phyloP scores from a whole-genome alignment of 2,329 filamentous ascomycete species.

The Pseudocercospora macadamiae region DNA sequence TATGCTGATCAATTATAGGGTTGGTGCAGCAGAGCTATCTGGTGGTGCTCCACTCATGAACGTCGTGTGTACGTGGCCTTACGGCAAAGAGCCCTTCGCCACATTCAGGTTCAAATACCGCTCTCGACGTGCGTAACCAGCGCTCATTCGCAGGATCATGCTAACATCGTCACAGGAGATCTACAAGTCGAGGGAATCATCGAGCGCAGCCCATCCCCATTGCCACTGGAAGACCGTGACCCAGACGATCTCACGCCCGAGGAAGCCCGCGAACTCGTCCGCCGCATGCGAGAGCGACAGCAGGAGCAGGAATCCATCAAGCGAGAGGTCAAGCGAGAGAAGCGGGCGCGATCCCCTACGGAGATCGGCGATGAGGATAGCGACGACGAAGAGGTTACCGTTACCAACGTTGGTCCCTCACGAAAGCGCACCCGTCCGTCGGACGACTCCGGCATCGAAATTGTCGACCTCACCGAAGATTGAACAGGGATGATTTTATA shows the following conservation, averaged over 20 bases:
- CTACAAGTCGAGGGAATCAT: conserved; percentile 36
- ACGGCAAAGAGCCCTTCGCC: conserved; percentile 26
- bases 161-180: conserved; percentile 26
- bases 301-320: conserved; percentile 18
- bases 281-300: conserved; percentile 17
- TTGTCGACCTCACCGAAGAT: conserved; percentile 31
- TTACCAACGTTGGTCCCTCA: conserved; percentile 12
- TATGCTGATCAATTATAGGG: conserved; percentile 13
- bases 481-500: conserved; percentile 10
- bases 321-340: conserved; percentile 26
- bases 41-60: not conserved
- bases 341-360: conserved; percentile 24
- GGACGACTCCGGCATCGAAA: conserved; percentile 27
- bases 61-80: conserved; percentile 13
- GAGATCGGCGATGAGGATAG: conserved; percentile 19
- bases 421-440: conserved; percentile 18
- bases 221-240: conserved; percentile 33
- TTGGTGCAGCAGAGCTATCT: conserved; percentile 8
- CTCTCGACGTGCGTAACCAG: conserved; percentile 27
- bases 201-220: conserved; percentile 29
- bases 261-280: conserved; percentile 31
- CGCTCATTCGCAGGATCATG: not conserved
- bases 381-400: conserved; percentile 21
- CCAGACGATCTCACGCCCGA: conserved; percentile 28
- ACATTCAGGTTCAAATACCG: conserved; percentile 33